These are phyloP conservation scores for Ophiostoma sp. DNA, from an alignment of 2,329 filamentous ascomycete genomes.

Conservation along the genomic window DNA sequence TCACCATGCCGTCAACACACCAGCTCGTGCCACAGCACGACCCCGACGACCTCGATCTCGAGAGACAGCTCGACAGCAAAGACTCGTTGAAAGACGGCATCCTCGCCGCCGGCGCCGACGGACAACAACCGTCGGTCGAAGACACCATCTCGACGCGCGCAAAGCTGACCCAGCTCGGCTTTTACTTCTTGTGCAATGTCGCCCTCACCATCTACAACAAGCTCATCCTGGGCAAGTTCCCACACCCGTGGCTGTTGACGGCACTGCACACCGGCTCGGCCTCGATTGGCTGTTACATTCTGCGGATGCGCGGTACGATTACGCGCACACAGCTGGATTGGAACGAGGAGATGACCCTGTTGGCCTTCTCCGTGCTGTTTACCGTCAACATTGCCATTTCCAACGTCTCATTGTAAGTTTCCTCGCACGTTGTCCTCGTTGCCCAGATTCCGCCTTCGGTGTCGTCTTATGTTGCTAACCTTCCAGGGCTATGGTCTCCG, in stretches of 20 bases:
- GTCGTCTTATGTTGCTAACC: no score
- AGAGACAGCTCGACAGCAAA: conserved; percentile 17
- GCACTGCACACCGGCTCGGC: conserved; percentile 32
- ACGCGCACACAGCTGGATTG: conserved; percentile 23
- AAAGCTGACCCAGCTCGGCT: conserved; percentile 27
- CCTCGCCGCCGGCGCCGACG: not conserved
- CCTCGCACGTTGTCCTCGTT: not conserved
- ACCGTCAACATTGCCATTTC: conserved; percentile 33
- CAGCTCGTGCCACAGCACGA: conserved; percentile 24
- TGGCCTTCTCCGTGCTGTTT: conserved; percentile 31
- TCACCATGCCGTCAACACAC: conserved; percentile 16
- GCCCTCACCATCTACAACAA: conserved; percentile 61
- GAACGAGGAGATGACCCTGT: conserved; percentile 28
- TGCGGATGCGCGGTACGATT: conserved; percentile 29
- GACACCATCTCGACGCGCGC: conserved; percentile 24
- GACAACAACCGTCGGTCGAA: conserved; percentile 15
- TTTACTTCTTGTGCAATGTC: conserved; percentile 42
- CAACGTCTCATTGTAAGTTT: conserved; percentile 29
- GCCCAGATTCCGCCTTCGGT: not conserved
- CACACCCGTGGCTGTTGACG: conserved; percentile 32
- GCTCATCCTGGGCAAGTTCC: conserved; percentile 48
- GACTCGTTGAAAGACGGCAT: not conserved
- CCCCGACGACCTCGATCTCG: conserved; percentile 19
- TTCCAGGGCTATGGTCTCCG: conserved; percentile 41
- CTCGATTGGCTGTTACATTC: conserved; percentile 30